Conservation (phyloP, 805 yeast genomes). For the Metschnikowia vanudenii region DNA sequence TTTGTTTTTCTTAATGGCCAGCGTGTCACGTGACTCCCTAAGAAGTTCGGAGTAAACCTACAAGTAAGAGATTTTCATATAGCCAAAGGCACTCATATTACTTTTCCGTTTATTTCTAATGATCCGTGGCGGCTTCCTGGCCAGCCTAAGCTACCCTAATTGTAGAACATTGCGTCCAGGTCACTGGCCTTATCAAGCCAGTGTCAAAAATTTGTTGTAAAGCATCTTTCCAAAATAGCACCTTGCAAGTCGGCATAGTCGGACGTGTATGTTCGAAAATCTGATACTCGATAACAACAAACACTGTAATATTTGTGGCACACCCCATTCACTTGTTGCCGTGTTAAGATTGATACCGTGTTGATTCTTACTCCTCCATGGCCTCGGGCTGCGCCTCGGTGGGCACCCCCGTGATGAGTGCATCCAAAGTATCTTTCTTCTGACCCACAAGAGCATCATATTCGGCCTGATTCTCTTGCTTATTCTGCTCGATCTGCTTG, state of each 20-base stretch:
- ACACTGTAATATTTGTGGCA: too few species aligned
- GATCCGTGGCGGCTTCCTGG: constrained; percentile 5
- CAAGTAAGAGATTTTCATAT: background rate
- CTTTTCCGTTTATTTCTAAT: constrained; percentile 1
- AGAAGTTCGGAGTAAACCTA: too few species aligned
- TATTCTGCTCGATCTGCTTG: constrained; percentile 42
- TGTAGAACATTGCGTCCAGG: background rate
- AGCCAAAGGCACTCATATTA: background rate
- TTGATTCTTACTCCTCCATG: constrained; percentile 4
- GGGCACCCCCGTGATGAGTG: constrained; percentile 31
- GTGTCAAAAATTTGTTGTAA: background rate
- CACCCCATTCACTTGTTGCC: too few species aligned
- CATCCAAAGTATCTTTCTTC: constrained; percentile 40
- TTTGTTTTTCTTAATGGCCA: too few species aligned
- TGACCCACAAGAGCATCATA: constrained; percentile 33
- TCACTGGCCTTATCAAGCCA: background rate
- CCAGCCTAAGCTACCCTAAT: constrained; percentile 6
- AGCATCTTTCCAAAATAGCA: background rate
- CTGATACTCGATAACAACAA: too few species aligned
- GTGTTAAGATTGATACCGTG: too few species aligned
- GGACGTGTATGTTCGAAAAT: too few species aligned
- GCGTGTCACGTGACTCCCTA: too few species aligned
- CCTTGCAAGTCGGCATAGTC: background rate
- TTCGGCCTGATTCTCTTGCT: constrained; percentile 45
- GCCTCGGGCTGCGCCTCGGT: constrained; percentile 19